phyloP scores from a whole-genome alignment of 257 asterid species.

The Lantana camara region DNA sequence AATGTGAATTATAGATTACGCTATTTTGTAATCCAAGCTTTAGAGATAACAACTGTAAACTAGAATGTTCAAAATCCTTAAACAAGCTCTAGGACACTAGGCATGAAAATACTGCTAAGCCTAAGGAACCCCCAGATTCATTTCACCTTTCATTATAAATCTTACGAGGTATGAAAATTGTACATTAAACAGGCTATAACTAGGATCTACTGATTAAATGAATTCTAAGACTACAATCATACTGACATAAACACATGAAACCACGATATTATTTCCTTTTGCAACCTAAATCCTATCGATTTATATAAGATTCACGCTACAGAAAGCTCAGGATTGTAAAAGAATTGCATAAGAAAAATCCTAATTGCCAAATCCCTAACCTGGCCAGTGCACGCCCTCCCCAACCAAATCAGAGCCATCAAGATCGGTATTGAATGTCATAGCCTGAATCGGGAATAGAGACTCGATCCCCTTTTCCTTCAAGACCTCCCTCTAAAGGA shows the following conservation, averaged over 20 bases:
- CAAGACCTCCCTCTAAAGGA: constrained; percentile 52
- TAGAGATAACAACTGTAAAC: neutral
- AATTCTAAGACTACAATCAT: neutral
- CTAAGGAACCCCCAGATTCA: neutral
- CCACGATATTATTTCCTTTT: no score
- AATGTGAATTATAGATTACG: neutral
- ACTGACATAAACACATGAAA: no score
- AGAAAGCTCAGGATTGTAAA: neutral
- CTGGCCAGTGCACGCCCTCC: constrained; percentile 82
- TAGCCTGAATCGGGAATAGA: constrained; percentile 73
- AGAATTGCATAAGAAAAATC: neutral
- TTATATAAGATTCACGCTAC: neutral
- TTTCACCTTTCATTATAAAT: neutral
- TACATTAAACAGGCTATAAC: neutral
- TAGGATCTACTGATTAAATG: constrained; percentile 11
- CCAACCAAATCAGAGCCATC: constrained; percentile 83
- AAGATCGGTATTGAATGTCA: constrained; percentile 56
- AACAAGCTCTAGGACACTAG: neutral
- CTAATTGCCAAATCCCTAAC: constrained; percentile 28
- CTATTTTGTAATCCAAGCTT: neutral
- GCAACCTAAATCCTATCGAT: neutral
- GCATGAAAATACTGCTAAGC: neutral
- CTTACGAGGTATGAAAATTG: neutral
- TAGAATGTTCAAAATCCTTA: constrained; percentile 8
- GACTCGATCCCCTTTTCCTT: constrained; percentile 54